Evolutionary conservation across 23 red algal genomes (phyloP).

Genomic region (Gracilariopsis chorda): DNA sequence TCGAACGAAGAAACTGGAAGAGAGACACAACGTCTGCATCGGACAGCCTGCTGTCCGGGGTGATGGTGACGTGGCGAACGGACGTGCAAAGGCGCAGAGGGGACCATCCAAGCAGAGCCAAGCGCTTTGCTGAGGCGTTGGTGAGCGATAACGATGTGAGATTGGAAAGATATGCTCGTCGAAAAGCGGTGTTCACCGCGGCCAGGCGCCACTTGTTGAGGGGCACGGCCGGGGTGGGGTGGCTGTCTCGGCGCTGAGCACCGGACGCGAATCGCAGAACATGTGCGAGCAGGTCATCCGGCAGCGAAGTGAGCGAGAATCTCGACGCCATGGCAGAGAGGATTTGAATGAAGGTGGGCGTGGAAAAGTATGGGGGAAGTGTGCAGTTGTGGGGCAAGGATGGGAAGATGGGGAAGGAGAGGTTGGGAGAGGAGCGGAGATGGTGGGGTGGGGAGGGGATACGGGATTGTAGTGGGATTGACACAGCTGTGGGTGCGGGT

Average conservation of each 20-base stretch:
- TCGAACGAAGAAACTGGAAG: not conserved
- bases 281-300: conserved; percentile 41
- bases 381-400: not conserved
- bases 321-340: not conserved
- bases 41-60: conserved; percentile 1
- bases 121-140: conserved; percentile 6
- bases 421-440: not conserved
- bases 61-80: conserved; percentile 10
- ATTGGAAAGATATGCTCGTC: conserved; percentile 21
- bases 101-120: not conserved
- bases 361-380: too few relatives aligned
- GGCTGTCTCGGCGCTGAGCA: not conserved
- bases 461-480: too few relatives aligned
- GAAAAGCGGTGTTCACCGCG: conserved; percentile 4
- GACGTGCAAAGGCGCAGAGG: conserved; percentile 11
- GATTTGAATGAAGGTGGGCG: not conserved
- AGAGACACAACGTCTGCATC: not conserved
- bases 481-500: too few relatives aligned
- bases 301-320: not conserved
- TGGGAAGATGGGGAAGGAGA: not conserved
- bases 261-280: conserved; percentile 43
- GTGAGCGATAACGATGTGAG: conserved; percentile 34
- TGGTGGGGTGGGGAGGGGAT: too few relatives aligned
- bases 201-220: not conserved
- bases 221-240: not conserved